A percentile compares a stretch with the other conserved stretches of the same genome.
These are phyloP conservation scores for Eutrema japonicum DNA, from an alignment of 345 rosid species.

Conservation along the genomic window DNA sequence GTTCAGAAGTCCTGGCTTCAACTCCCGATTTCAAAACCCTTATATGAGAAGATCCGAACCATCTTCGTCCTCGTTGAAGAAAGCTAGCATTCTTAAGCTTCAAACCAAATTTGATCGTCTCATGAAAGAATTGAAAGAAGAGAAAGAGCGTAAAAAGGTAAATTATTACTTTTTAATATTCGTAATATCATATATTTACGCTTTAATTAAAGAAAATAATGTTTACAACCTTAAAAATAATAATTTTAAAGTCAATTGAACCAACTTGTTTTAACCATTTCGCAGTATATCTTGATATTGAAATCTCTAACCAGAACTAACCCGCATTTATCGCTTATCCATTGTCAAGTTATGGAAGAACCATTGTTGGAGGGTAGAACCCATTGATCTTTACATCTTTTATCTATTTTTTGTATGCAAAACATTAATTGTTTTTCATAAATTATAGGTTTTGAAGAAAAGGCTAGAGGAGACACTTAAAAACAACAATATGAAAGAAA, in stretches of 20 bases:
- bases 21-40: no score
- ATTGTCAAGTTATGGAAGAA: neutral
- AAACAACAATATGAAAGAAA: neutral
- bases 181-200: no score
- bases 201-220: no score
- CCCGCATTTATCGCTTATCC: neutral
- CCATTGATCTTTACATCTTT: neutral
- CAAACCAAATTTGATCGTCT: neutral
- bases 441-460: neutral
- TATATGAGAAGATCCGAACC: no score
- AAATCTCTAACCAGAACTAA: no score
- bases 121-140: neutral
- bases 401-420: neutral
- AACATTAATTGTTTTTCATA: neutral
- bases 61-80: no score
- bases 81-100: neutral
- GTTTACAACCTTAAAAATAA: no score
- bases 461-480: neutral
- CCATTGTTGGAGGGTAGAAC: neutral
- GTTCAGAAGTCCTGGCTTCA: constrained; percentile 14
- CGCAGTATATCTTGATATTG: neutral
- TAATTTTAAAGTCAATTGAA: no score
- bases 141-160: neutral
- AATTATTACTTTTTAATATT: no score
- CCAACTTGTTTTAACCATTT: no score